These are phyloP conservation scores for Mimosa pudica DNA, from an alignment of 306 rosid species.

Conservation along the genomic window DNA sequence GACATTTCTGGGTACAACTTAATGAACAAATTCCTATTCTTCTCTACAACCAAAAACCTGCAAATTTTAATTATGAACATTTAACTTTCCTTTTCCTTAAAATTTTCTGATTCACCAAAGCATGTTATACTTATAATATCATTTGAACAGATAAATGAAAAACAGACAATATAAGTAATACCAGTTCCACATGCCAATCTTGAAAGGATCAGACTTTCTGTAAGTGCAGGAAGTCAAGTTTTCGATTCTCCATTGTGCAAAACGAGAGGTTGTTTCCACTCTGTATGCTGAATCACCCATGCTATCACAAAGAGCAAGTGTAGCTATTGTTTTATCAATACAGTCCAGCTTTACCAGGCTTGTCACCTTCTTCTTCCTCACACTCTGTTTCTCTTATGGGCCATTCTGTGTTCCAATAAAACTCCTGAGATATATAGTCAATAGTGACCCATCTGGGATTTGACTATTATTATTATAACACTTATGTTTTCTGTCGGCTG, in stretches of 20 bases:
- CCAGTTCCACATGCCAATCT: constrained; percentile 95
- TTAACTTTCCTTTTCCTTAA: background rate
- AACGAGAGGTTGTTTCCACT: constrained; percentile 87
- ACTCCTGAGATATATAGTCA: background rate
- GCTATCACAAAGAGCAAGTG: constrained; percentile 70
- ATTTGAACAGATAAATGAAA: background rate
- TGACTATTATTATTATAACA: background rate
- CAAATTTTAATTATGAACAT: constrained; percentile 26
- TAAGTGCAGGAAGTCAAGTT: constrained; percentile 82
- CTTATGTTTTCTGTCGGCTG: background rate
- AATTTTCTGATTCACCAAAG: constrained; percentile 19
- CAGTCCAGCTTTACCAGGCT: constrained; percentile 98
- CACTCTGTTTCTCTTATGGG: background rate
- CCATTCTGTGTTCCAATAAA: background rate
- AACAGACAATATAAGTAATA: constrained; percentile 5
- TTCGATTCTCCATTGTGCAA: constrained; percentile 98
- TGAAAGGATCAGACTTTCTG: constrained; percentile 97
- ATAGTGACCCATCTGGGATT: background rate
- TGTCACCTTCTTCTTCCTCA: constrained; percentile 26
- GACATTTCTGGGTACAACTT: constrained; percentile 84
- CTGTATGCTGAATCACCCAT: constrained; percentile 88
- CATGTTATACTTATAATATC: background rate
- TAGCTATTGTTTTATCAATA: constrained; percentile 83
- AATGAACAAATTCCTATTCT: constrained; percentile 68
- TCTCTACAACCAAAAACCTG: constrained; percentile 92